phyloP scores from a whole-genome alignment of 2,329 filamentous ascomycete species.

The Aureobasidium sp. region DNA sequence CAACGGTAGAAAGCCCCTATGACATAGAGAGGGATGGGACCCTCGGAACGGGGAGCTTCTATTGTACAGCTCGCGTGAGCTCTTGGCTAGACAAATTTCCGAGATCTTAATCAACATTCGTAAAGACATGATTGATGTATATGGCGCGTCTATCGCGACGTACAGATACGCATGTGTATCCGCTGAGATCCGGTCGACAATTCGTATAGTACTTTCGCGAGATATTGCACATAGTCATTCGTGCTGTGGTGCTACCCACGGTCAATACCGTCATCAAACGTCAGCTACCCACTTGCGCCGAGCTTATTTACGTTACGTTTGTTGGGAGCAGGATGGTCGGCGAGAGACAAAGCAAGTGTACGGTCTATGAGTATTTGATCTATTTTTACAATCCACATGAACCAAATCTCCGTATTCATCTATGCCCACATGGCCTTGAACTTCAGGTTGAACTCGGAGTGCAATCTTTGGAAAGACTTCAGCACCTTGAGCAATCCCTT shows the following conservation, averaged over 20 bases:
- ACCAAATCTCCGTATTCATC: not conserved
- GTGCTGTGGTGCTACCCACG: not conserved
- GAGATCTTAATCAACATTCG: not conserved
- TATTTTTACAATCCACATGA: not conserved
- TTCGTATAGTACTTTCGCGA: not conserved
- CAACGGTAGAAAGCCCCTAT: not conserved
- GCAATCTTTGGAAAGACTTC: constrained; percentile 49
- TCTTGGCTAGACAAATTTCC: not conserved
- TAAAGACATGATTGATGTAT: not conserved
- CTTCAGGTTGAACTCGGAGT: constrained; percentile 54
- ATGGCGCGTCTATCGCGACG: not conserved
- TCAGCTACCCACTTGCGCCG: not conserved
- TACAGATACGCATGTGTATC: not conserved
- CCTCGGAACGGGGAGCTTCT: not conserved
- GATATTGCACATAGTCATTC: not conserved
- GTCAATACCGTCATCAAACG: not conserved
- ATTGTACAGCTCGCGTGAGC: not conserved
- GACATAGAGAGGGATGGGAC: not conserved
- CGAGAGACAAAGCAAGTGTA: not conserved
- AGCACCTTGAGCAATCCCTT: constrained; percentile 47
- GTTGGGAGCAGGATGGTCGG: not conserved
- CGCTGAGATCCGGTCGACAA: not conserved
- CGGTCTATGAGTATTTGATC: not conserved
- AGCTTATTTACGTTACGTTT: not conserved
- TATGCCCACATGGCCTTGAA: constrained; percentile 55